Evolutionary conservation across 139 green algal species (phyloP).

Genomic region (Coelastrella sp.): DNA sequence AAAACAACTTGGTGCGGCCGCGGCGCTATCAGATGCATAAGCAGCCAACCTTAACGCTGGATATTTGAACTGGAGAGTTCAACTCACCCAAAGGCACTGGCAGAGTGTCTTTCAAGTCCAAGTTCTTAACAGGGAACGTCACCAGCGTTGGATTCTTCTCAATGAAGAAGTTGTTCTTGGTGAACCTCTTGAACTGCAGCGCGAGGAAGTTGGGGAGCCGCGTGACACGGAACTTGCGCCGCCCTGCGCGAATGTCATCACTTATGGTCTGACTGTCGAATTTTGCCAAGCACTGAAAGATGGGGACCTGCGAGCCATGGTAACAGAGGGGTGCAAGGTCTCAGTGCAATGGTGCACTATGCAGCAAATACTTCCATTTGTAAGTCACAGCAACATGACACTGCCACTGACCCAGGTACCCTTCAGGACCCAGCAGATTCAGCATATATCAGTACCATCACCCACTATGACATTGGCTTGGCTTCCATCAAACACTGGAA

Average conservation of each 20-base stretch:
- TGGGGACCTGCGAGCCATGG: conserved; percentile 91
- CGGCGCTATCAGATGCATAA: not conserved
- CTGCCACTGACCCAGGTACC: no score
- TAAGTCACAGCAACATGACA: no score
- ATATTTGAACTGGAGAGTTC: no score
- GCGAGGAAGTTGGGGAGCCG: conserved; percentile 79
- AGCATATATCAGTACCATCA: no score
- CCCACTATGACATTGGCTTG: no score
- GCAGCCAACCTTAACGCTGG: no score
- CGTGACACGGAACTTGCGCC: conserved; percentile 82
- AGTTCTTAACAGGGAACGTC: conserved; percentile 96
- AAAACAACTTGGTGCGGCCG: not conserved
- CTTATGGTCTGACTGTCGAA: conserved; percentile 86
- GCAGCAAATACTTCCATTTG: no score
- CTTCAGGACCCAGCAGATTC: no score
- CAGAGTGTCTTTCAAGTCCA: conserved; percentile 89
- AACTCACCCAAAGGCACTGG: conserved; percentile 64
- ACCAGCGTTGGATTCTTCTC: conserved; percentile 99
- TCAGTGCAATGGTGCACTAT: no score
- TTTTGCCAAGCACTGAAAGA: conserved; percentile 93
- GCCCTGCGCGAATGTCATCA: conserved; percentile 85
- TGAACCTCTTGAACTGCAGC: conserved; percentile 89
- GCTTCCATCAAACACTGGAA: no score
- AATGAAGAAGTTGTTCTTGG: conserved; percentile 93
- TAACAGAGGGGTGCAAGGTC: no score